phyloP scores from a whole-genome alignment of 805 yeast genomes.

The Metschnikowia lachancei region DNA sequence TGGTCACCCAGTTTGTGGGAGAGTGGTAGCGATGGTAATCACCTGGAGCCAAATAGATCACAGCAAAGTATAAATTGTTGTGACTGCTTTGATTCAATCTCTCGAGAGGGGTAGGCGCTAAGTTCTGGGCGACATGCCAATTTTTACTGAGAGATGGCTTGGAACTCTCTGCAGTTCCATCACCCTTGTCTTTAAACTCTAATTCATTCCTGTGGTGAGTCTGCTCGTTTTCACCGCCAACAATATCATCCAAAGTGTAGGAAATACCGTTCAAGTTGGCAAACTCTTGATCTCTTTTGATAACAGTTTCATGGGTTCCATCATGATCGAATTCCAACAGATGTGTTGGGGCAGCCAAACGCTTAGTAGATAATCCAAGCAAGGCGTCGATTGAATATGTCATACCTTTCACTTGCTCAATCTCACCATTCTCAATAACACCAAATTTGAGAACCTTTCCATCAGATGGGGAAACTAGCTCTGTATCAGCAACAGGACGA shows the following conservation, averaged over 20 bases:
- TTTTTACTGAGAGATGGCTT: constrained; percentile 35
- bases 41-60: constrained; percentile 95
- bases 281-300: constrained; percentile 63
- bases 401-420: constrained; percentile 96
- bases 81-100: constrained; percentile 33
- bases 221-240: constrained; percentile 51
- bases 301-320: constrained; percentile 40
- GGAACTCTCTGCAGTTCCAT: constrained; percentile 45
- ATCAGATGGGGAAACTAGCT: constrained; percentile 87
- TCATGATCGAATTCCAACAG: constrained; percentile 45
- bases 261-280: constrained; percentile 76
- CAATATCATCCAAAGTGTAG: constrained; percentile 64
- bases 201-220: constrained; percentile 47
- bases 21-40: constrained; percentile 97
- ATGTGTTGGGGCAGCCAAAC: constrained; percentile 56
- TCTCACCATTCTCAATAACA: constrained; percentile 72
- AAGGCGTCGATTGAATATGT: constrained; percentile 87
- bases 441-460: constrained; percentile 89
- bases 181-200: constrained; percentile 64
- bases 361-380: constrained; percentile 58
- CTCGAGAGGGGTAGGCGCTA: constrained; percentile 34
- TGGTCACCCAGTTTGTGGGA: constrained; percentile 94
- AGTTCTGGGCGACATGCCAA: constrained; percentile 40
- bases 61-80: constrained; percentile 77
- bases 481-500: constrained; percentile 67